A percentile compares a stretch with the other conserved stretches of the same genome.
phyloP scores from a whole-genome alignment of 306 rosid genomes.

The Heteromeles arbutifolia region DNA sequence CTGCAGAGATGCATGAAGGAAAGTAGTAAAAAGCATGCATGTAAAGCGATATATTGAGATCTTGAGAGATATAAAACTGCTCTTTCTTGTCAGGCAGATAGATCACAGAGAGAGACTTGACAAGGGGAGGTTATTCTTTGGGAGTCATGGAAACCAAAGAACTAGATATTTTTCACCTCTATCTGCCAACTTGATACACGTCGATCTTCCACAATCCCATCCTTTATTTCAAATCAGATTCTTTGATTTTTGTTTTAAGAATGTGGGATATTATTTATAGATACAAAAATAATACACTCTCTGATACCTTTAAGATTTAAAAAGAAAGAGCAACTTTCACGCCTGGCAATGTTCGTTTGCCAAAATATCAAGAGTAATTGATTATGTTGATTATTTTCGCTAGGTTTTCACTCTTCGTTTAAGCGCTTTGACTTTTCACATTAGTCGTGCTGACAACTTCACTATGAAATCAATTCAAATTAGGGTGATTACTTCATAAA shows the following conservation, averaged over 20 bases:
- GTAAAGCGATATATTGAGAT: background rate
- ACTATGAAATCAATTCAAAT: no score
- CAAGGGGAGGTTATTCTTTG: background rate
- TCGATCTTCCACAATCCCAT: conserved; percentile 17
- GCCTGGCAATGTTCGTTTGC: no score
- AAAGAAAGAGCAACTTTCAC: no score
- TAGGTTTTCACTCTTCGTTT: no score
- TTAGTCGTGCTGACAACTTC: no score
- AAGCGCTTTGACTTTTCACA: no score
- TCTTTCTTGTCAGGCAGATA: background rate
- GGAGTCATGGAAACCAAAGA: conserved; percentile 11
- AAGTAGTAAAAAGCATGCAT: background rate
- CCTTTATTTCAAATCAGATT: conserved; percentile 22
- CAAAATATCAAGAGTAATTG: no score
- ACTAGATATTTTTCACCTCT: conserved; percentile 6
- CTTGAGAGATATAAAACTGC: background rate
- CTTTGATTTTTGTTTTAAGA: no score
- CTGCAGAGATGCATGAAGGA: background rate
- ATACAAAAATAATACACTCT: no score
- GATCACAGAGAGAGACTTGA: conserved; percentile 4
- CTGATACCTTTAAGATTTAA: no score
- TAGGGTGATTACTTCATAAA: background rate
- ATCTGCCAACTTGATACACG: background rate
- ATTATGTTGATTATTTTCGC: no score
- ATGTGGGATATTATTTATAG: background rate